Conservation (phyloP, 1,284 basidiomycete genomes). For the Ganoderma multipileum region DNA sequence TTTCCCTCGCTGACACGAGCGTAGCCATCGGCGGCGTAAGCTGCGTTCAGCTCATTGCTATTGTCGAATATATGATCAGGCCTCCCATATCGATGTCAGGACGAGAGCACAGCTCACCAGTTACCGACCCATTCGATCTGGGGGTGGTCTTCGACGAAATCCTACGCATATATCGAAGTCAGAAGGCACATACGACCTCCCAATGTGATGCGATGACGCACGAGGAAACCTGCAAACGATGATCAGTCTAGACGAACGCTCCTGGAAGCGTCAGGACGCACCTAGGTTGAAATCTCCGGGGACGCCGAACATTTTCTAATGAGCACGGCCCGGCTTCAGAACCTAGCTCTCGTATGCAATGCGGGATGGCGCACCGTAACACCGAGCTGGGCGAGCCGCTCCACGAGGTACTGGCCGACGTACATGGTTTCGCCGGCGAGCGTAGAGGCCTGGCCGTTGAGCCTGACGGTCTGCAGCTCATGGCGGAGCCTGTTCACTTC, state of each 20-base stretch:
- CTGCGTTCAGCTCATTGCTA: slow-evolving; percentile 87
- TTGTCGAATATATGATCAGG: background rate
- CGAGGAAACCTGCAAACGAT: slow-evolving; percentile 54
- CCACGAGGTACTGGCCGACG: slow-evolving; percentile 75
- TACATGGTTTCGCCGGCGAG: slow-evolving; percentile 55
- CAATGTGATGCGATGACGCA: slow-evolving; percentile 39
- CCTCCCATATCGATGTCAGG: too few relatives aligned
- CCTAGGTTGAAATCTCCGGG: slow-evolving; percentile 95
- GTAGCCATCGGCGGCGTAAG: slow-evolving; percentile 96
- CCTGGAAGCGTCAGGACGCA: slow-evolving; percentile 18
- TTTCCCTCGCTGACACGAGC: slow-evolving; percentile 82
- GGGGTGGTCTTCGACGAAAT: slow-evolving; percentile 86
- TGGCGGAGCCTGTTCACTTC: slow-evolving; percentile 62
- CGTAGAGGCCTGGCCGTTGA: slow-evolving; percentile 31
- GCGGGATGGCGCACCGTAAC: slow-evolving; percentile 59
- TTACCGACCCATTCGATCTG: slow-evolving; percentile 90
- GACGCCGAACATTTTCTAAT: slow-evolving; percentile 82
- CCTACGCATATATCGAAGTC: slow-evolving; percentile 48
- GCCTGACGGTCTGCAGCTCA: slow-evolving; percentile 54
- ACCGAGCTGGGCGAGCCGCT: slow-evolving; percentile 71
- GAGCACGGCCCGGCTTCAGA: slow-evolving; percentile 3
- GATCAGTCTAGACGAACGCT: background rate
- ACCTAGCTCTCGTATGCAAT: background rate
- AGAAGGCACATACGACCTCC: background rate
- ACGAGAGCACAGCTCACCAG: slow-evolving; percentile 54